These are phyloP conservation scores for Magnolia sinica DNA, from an alignment of 164 flowering plant genomes.

Conservation along the genomic window DNA sequence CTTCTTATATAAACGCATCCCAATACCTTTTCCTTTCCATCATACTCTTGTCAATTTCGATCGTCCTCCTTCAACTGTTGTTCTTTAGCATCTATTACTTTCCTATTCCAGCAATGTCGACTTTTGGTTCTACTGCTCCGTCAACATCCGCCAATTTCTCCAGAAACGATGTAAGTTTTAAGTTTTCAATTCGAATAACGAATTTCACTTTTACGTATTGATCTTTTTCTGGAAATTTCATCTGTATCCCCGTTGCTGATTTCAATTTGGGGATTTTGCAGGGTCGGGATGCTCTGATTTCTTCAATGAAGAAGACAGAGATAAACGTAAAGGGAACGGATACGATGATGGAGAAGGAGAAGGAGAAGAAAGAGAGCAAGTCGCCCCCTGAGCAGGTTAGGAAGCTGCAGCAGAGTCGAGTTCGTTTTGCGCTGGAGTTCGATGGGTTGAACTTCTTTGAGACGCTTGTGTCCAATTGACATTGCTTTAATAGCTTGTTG, in stretches of 20 bases:
- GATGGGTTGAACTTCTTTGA: constrained; percentile 4
- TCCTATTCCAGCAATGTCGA: not conserved
- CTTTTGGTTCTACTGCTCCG: not conserved
- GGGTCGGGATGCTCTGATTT: not conserved
- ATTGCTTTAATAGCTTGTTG: not conserved
- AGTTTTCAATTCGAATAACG: not conserved
- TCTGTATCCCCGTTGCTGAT: not conserved
- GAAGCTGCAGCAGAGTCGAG: not conserved
- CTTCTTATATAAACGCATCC: not conserved
- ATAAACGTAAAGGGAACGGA: not conserved
- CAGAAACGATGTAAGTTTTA: too few relatives aligned
- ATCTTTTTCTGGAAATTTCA: not conserved
- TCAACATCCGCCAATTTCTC: not conserved
- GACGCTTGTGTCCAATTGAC: not conserved
- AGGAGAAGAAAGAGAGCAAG: not conserved
- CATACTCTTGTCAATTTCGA: not conserved
- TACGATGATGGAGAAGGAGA: not conserved
- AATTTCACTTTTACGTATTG: not conserved
- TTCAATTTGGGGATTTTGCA: not conserved
- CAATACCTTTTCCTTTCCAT: not conserved
- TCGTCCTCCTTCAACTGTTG: not conserved
- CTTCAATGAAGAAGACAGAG: not conserved
- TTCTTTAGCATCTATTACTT: not conserved
- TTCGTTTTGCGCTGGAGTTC: constrained; percentile 3
- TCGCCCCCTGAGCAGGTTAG: not conserved